phyloP scores from a whole-genome alignment of 2,329 filamentous ascomycete species.

The Aspergillus novoparasiticus region DNA sequence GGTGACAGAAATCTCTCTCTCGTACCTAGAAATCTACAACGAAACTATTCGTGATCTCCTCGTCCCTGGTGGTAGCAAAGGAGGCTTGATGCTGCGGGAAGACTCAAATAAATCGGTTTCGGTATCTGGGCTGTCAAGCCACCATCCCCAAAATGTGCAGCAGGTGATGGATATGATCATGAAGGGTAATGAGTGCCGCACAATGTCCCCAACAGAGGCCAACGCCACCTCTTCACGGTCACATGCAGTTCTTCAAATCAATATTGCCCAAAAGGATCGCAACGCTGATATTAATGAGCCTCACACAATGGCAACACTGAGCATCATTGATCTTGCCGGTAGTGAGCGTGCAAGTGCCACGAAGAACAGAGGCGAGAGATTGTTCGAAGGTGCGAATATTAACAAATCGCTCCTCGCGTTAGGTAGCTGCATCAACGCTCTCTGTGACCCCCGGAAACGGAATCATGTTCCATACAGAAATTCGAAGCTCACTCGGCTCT shows the following conservation, averaged over 20 bases:
- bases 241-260: conserved; percentile 96
- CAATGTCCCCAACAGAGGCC: conserved; percentile 93
- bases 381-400: conserved; percentile 96
- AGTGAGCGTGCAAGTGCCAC: conserved; percentile 95
- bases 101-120: conserved; percentile 92
- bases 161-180: conserved; percentile 99
- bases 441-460: conserved; percentile 87
- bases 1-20: conserved; percentile 84
- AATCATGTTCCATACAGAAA: conserved; percentile 97
- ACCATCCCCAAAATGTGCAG: conserved; percentile 85
- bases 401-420: conserved; percentile 96
- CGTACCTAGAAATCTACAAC: conserved; percentile 98
- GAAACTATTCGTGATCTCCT: conserved; percentile 96
- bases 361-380: conserved; percentile 88
- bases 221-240: conserved; percentile 97
- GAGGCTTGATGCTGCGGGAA: conserved; percentile 87
- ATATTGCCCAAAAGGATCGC: conserved; percentile 88
- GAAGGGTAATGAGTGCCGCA: conserved; percentile 88
- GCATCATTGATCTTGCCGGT: conserved; percentile 95
- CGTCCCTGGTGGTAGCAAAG: conserved; percentile 79
- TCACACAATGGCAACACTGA: conserved; percentile 96
- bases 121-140: conserved; percentile 86
- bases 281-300: conserved; percentile 92
- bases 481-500: conserved; percentile 89
- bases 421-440: conserved; percentile 96